Evolutionary conservation across 2,329 filamentous ascomycete genomes (phyloP).

Genomic region (Verticillium nubilum): DNA sequence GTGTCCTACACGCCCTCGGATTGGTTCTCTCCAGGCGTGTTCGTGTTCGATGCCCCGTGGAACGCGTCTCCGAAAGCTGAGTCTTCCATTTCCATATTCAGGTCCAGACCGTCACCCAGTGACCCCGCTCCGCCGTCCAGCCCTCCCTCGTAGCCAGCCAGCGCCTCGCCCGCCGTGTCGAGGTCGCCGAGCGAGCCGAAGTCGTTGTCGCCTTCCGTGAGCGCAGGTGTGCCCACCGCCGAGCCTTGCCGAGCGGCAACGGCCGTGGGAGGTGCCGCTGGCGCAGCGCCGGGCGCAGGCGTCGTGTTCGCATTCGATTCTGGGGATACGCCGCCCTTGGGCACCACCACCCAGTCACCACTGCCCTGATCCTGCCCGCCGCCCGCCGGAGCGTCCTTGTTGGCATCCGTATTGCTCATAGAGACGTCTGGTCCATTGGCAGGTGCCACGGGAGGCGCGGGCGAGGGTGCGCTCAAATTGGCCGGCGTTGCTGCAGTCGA

Average conservation of each 20-base stretch:
- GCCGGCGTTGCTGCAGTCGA: slow-evolving; percentile 54
- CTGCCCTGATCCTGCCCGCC: slow-evolving; percentile 42
- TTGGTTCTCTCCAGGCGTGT: slow-evolving; percentile 24
- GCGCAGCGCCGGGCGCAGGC: slow-evolving; percentile 14
- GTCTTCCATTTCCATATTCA: slow-evolving; percentile 67
- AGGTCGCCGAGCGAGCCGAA: slow-evolving; percentile 60
- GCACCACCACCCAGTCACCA: slow-evolving; percentile 70
- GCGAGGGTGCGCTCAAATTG: slow-evolving; percentile 40
- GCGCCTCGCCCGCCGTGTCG: slow-evolving; percentile 66
- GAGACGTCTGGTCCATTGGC: slow-evolving; percentile 28
- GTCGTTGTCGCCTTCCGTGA: slow-evolving; percentile 46
- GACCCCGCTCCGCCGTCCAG: slow-evolving; percentile 37
- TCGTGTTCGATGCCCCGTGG: slow-evolving; percentile 50
- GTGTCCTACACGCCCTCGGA: slow-evolving; percentile 10
- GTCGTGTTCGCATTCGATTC: slow-evolving; percentile 21
- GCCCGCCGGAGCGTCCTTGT: slow-evolving; percentile 30
- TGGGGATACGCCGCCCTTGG: slow-evolving; percentile 50
- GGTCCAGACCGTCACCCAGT: slow-evolving; percentile 50
- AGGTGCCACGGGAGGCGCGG: slow-evolving; percentile 26
- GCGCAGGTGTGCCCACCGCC: slow-evolving; percentile 37
- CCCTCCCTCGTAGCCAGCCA: slow-evolving; percentile 58
- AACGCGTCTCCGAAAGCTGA: slow-evolving; percentile 82
- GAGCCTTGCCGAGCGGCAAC: slow-evolving; percentile 32
- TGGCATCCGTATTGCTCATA: slow-evolving; percentile 48
- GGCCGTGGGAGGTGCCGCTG: slow-evolving; percentile 7